Evolutionary conservation across 768 basidiomycete genomes (phyloP), one percentile per base, ranked within the genome.

Genomic region (Tulasnella sp.): DNA sequence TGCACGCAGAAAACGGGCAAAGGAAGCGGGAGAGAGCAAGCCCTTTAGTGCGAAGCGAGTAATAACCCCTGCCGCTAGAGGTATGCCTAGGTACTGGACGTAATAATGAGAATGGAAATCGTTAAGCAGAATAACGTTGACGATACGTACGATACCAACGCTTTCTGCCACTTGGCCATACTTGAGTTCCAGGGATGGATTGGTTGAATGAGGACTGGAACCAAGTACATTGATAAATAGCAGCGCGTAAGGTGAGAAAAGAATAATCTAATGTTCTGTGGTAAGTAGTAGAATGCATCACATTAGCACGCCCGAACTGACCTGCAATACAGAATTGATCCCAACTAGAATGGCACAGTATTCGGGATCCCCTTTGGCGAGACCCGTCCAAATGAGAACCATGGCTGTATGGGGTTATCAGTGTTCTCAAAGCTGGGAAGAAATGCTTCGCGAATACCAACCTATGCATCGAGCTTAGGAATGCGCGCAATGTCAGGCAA

Each of bases 261-360:
- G 70, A 2, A 79, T 64, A 27, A 88, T 83, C 53, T 57, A 32
- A 10, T 13, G 12, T 27, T n/a, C 4, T 7, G 12, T 40, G 5
- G 13, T 45, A 24, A 31, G 37, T 8, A 9, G 4, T 5, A 4
- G 24, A 42, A 42, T n/a, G 27, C n/a, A n/a, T n/a, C n/a, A n/a
- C n/a, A n/a, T n/a, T n/a, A n/a, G n/a, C n/a, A n/a, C n/a, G n/a
- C n/a, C n/a, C n/a, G n/a, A n/a, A n/a, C n/a, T n/a, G n/a, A 52
- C 56, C 63, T 90, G 88, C 31, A 92, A 66, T 4, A 82, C 57
- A 3, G 84, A 82, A 61, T 92, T 90, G 60, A 86, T 64, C 40
- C 84, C 78, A 40, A 90, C 85, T 5, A 90, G 67, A 57, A 88
- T 78, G 15, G 81, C 85, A 56, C 83, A 85, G 58, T 83, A 81